Percentiles rank a stretch among this genome's conserved stretches.
Evolutionary conservation across 2,329 filamentous ascomycete species (phyloP).

Genomic region (Tolypocladium ophioglossoides): DNA sequence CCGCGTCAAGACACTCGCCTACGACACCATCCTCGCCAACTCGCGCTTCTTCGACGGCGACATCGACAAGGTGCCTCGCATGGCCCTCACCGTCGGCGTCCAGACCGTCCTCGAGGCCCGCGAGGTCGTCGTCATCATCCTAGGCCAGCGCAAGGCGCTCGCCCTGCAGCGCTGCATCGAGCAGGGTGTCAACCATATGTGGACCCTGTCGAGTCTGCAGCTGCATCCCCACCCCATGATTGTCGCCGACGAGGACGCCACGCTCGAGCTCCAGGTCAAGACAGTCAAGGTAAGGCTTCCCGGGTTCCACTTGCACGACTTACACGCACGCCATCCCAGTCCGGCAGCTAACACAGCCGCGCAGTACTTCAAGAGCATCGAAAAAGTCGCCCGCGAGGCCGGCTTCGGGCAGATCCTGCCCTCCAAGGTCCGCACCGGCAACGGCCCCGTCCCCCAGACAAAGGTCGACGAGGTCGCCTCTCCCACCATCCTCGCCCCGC

Average conservation of each 20-base stretch:
- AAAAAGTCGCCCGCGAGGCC: slow-evolving; percentile 47
- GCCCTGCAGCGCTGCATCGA: slow-evolving; percentile 75
- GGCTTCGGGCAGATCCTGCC: slow-evolving; percentile 49
- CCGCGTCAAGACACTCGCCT: slow-evolving; percentile 76
- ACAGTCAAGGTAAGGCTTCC: slow-evolving; percentile 46
- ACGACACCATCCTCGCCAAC: slow-evolving; percentile 80
- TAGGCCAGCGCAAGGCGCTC: slow-evolving; percentile 69
- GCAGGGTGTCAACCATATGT: slow-evolving; percentile 80
- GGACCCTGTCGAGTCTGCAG: slow-evolving; percentile 74
- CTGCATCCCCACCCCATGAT: slow-evolving; percentile 74
- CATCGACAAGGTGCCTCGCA: slow-evolving; percentile 61
- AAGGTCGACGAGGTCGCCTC: slow-evolving; percentile 33
- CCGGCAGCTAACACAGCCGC: neutral
- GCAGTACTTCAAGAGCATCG: slow-evolving; percentile 62
- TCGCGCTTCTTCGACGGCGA: slow-evolving; percentile 75
- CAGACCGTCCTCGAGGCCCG: slow-evolving; percentile 72
- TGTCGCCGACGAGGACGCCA: slow-evolving; percentile 73
- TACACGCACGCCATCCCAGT: neutral
- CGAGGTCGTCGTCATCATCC: slow-evolving; percentile 75
- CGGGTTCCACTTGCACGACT: neutral
- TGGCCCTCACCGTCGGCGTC: slow-evolving; percentile 77
- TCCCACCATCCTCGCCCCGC: slow-evolving; percentile 38
- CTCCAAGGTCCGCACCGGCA: slow-evolving; percentile 43
- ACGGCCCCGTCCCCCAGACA: slow-evolving; percentile 26
- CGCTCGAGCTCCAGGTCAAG: slow-evolving; percentile 62